Base-by-base conservation (phyloP, 2,329 filamentous ascomycete species). In the Huntiella bhutanensis region DNA sequence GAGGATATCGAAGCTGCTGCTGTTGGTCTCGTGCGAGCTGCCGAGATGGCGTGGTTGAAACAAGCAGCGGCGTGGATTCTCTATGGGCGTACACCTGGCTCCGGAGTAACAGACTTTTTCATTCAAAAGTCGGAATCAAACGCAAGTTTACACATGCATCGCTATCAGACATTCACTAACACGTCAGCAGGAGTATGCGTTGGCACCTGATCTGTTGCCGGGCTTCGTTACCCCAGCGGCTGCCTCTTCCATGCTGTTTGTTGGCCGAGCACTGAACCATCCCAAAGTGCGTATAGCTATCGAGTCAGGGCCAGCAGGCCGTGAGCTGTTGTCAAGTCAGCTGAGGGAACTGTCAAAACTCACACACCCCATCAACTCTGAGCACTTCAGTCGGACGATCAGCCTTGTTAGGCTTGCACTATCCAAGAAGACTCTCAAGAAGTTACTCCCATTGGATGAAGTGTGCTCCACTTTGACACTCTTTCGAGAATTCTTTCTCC, bases 31-130 rank as follows among this genome's bases (percentile, higher is more conserved):
- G 71, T 84, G n/a, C 72, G 67, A 11, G 70, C 84, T 16, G 87
- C 86, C 0, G 88, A 98, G 63, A 81, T 75, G 28, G 82, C 87
- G 6, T 98, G 91, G 91, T 65, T 96, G 56, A 82, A 85, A 59
- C 86, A 94, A 57, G 70, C 92, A 8, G 82, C 85, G 3, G 82
- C 82, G 19, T 98, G 88, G 88, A 70, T 96, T 6, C 63, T 96
- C 11, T 92, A 94, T 59, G 91, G 91, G 4, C 76, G 81, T 43
- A 63, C 94, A 48, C 87, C 88, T 0, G 71, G 70, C 11, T 78
- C 83, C 57, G 85, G 84, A 2, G 72, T 70, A 4, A 70, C 73
- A 60, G 48, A 49, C 32, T 96, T 96, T 58, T 94, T 94, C 58
- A 75, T 96, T 32, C 71, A 17, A 62, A 66, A 54, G 65, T 64